phyloP scores from a whole-genome alignment of 1,284 basidiomycete species.

The Irpex lacteus region DNA sequence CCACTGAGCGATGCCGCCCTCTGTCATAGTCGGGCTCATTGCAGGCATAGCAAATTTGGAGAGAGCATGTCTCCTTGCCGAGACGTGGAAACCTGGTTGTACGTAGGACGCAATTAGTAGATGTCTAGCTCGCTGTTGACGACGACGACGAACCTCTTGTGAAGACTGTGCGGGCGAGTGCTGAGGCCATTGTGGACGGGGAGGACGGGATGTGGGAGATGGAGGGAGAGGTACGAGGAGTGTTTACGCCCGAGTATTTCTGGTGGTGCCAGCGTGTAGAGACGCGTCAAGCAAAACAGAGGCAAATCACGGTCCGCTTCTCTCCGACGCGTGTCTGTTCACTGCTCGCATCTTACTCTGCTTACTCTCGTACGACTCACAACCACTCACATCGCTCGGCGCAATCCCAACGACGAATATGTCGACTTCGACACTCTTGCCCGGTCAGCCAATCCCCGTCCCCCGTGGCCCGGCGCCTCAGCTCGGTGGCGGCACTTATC shows the following conservation, averaged over 20 bases:
- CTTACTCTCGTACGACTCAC: background rate
- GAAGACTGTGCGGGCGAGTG: constrained; percentile 61
- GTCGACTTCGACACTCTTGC: constrained; percentile 56
- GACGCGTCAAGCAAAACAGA: constrained; percentile 34
- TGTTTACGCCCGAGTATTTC: constrained; percentile 17
- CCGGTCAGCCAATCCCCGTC: constrained; percentile 77
- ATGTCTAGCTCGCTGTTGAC: background rate
- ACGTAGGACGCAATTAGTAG: constrained; percentile 9
- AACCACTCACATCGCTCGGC: background rate
- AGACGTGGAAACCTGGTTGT: constrained; percentile 74
- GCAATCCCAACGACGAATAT: constrained; percentile 17
- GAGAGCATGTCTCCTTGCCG: constrained; percentile 76
- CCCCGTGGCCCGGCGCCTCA: constrained; percentile 57
- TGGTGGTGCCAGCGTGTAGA: constrained; percentile 10
- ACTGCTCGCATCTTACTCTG: background rate
- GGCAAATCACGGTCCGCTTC: constrained; percentile 23
- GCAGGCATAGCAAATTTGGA: constrained; percentile 96
- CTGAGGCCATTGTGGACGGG: constrained; percentile 48
- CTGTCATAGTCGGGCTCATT: constrained; percentile 99
- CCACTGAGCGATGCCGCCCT: constrained; percentile 97
- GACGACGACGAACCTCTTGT: constrained; percentile 53
- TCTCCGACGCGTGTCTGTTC: constrained; percentile 11
- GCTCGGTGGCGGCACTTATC: constrained; percentile 71
- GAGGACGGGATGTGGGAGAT: constrained; percentile 15
- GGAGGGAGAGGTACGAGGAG: constrained; percentile 12